A percentile compares a stretch with the other conserved stretches of the same genome.
phyloP scores from a whole-genome alignment of 1,139 yeast genomes.

The Entelexis sorbosivorans region DNA sequence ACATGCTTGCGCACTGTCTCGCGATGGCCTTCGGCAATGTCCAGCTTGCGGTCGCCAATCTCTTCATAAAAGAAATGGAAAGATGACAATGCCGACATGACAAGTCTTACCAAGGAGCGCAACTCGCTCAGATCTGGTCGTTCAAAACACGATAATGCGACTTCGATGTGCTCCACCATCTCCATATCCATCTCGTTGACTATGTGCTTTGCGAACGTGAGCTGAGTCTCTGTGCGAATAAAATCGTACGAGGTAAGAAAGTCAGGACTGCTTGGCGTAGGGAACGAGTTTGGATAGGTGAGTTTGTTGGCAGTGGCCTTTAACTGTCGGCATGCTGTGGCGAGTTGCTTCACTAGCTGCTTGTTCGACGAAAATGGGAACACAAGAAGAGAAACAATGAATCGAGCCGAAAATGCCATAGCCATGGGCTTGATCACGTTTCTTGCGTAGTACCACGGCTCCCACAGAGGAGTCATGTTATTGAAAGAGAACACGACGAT shows the following conservation, averaged over 20 bases:
- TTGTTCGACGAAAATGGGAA: conserved; percentile 27
- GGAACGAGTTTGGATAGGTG: conserved; percentile 14
- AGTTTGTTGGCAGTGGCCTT: conserved; percentile 16
- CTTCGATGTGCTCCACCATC: conserved; percentile 22
- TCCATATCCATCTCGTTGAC: conserved; percentile 24
- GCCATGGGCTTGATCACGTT: conserved; percentile 25
- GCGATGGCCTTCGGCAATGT: conserved; percentile 13
- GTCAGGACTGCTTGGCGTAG: conserved; percentile 21
- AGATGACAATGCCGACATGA: conserved; percentile 18
- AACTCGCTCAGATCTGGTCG: conserved; percentile 23
- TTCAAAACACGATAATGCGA: conserved; percentile 25
- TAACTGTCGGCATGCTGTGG: conserved; percentile 15
- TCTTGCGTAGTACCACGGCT: conserved; percentile 24
- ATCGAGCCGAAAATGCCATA: conserved; percentile 24
- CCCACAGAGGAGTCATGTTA: conserved; percentile 25
- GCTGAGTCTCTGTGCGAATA: conserved; percentile 15
- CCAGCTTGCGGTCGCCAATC: conserved; percentile 19
- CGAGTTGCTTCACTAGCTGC: conserved; percentile 21
- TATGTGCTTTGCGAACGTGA: conserved; percentile 13
- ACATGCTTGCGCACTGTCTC: not conserved
- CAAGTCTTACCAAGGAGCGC: conserved; percentile 15
- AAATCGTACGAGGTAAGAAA: conserved; percentile 15
- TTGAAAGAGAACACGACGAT: conserved; percentile 23
- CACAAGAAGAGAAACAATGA: conserved; percentile 22
- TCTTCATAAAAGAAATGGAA: conserved; percentile 18